phyloP scores from a whole-genome alignment of 371 early-diverging fungal species.

The Mortierella sp. region DNA sequence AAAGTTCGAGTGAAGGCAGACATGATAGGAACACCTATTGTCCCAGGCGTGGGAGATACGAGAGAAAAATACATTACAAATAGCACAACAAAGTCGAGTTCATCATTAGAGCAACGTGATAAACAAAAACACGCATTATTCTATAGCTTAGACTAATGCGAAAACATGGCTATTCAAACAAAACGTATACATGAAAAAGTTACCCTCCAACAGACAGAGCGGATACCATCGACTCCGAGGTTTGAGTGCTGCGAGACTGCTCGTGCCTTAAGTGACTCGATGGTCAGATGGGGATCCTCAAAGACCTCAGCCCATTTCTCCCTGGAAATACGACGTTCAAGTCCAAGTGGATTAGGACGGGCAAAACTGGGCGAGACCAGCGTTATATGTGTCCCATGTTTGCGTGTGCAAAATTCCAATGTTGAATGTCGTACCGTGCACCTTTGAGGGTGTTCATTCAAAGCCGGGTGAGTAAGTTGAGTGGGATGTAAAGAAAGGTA shows the following conservation, averaged over 20 bases:
- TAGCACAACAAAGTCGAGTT: no score
- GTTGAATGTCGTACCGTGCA: constrained; percentile 27
- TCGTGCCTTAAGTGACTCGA: constrained; percentile 38
- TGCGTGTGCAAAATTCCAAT: no score
- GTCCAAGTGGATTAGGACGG: no score
- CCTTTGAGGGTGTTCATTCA: constrained; percentile 54
- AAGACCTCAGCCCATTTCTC: constrained; percentile 53
- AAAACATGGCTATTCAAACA: no score
- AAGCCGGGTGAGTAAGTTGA: constrained; percentile 1
- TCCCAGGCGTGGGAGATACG: no score
- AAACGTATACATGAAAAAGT: no score
- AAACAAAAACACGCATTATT: no score
- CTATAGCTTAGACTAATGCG: no score
- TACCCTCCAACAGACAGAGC: constrained; percentile 62
- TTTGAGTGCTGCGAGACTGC: constrained; percentile 40
- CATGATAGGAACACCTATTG: constrained; percentile 71
- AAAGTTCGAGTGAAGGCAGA: constrained; percentile 63
- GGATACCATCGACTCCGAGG: constrained; percentile 51
- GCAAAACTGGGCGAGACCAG: no score
- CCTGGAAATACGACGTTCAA: constrained; percentile 6
- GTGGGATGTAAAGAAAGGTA: not conserved
- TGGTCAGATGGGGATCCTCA: constrained; percentile 42
- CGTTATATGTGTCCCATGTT: no score
- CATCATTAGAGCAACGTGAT: no score
- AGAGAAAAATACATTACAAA: no score